Evolutionary conservation across 768 basidiomycete species (phyloP), one percentile per base, ranked within the genome.

Genomic region (Xerocomus potaroensis): DNA sequence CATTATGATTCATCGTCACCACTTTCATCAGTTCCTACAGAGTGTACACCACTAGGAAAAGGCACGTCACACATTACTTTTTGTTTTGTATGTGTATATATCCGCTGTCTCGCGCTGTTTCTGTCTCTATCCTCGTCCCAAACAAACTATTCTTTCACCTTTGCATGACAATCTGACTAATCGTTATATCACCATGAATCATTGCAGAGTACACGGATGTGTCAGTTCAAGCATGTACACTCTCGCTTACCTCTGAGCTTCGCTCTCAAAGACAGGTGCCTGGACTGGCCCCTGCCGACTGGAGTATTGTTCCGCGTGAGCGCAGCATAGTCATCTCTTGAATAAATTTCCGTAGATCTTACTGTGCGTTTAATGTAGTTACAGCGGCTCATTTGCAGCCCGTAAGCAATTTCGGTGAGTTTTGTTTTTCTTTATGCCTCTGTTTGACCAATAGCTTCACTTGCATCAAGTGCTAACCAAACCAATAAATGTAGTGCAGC

Each of bases 281-380:
- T 16, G 21, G 38, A n/a, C 36, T 60, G 14, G 24, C 15, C 0
- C 47, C 50, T 21, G 51, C 33, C 16, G 21, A 51, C 31, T 53
- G 58, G 58, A 48, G 23, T 39, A 1, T n/a, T 6, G 9, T 45
- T 42, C 12, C 44, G 12, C n/a, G 61, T 52, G 19, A 40, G 54
- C 43, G 5, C 30, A 34, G 11, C n/a, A 5, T 18, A 10, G 31
- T 32, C 14, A 24, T 22, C 24, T 32, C 4, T 21, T 12, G 24
- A 29, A 41, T 21, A 9, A 7, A 19, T 9, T 23, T n/a, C n/a
- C n/a, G n/a, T n/a, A n/a, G n/a, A n/a, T 24, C n/a, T 33, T 15
- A 5, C 21, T 43, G 22, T 22, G 23, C 3, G 12, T 30, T 29
- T 21, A 11, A 27, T 29, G 18, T 35, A 9, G 22, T 44, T 32